phyloP scores from a whole-genome alignment of 2,329 filamentous ascomycete genomes.

The Orbilia ellipsospora region DNA sequence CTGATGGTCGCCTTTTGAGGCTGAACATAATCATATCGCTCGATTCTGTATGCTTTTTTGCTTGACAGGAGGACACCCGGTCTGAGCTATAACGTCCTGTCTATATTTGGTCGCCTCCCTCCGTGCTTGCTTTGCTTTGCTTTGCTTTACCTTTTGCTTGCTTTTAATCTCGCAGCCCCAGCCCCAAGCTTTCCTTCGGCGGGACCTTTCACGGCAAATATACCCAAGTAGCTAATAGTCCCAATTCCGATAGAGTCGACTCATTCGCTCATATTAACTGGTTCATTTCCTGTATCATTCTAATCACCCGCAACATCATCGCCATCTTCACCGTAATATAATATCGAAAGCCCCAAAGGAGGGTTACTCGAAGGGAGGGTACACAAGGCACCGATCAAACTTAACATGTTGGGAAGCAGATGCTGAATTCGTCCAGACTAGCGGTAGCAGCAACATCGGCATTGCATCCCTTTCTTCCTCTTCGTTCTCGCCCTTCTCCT shows the following conservation, averaged over 20 bases:
- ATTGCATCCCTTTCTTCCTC: background rate
- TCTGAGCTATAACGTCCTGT: constrained; percentile 12
- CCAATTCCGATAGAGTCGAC: too few relatives aligned
- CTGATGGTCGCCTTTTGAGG: constrained; percentile 26
- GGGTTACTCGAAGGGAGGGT: background rate
- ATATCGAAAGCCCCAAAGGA: background rate
- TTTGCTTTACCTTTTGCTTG: background rate
- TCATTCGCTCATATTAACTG: too few relatives aligned
- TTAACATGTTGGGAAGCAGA: constrained; percentile 29
- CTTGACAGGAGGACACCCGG: constrained; percentile 10
- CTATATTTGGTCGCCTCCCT: constrained; percentile 43
- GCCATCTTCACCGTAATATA: too few relatives aligned
- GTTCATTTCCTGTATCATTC: too few relatives aligned
- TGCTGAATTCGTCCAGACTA: constrained; percentile 31
- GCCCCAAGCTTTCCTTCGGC: constrained; percentile 36
- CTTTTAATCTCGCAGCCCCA: constrained; percentile 25
- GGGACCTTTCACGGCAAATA: too few relatives aligned
- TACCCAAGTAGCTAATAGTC: too few relatives aligned
- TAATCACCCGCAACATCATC: too few relatives aligned
- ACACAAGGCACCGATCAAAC: background rate
- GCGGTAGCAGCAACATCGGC: too few relatives aligned
- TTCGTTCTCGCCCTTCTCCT: background rate
- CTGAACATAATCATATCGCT: constrained; percentile 18
- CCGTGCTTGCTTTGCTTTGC: background rate
- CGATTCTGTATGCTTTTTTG: background rate